Percentiles rank a stretch among this genome's conserved stretches.
These are phyloP conservation scores for Thelephora terrestris DNA, from an alignment of 1,284 basidiomycete genomes.

Conservation along the genomic window DNA sequence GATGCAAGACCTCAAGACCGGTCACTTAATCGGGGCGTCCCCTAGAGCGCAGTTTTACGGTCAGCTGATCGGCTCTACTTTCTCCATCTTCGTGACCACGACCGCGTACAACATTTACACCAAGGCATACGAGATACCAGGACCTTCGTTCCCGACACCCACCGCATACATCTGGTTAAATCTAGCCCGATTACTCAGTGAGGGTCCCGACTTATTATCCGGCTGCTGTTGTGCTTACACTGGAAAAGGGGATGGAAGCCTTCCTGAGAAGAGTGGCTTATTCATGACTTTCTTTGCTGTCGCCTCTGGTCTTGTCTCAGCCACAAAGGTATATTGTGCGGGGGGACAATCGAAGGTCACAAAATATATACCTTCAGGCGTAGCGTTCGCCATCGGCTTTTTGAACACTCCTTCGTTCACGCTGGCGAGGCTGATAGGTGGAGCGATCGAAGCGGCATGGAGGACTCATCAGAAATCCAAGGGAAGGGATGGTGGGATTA, in stretches of 20 bases:
- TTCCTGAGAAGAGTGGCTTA: conserved; percentile 66
- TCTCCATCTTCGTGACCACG: conserved; percentile 84
- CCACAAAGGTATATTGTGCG: conserved; percentile 54
- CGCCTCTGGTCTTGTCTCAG: conserved; percentile 59
- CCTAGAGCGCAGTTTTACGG: conserved; percentile 84
- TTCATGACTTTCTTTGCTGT: conserved; percentile 79
- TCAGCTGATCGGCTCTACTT: conserved; percentile 78
- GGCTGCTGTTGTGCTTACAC: conserved; percentile 7
- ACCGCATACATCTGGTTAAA: conserved; percentile 90
- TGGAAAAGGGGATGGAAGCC: conserved; percentile 59
- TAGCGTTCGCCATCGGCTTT: conserved; percentile 85
- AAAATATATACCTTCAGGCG: conserved; percentile 81
- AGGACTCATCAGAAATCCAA: conserved; percentile 31
- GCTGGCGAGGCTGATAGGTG: conserved; percentile 84
- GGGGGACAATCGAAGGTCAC: conserved; percentile 38
- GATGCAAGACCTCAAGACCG: conserved; percentile 98
- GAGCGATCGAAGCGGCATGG: conserved; percentile 68
- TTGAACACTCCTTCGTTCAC: conserved; percentile 95
- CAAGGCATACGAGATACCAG: conserved; percentile 76
- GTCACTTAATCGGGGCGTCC: conserved; percentile 80
- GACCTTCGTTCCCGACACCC: conserved; percentile 88
- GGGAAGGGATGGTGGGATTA: conserved; percentile 46
- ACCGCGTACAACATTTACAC: conserved; percentile 86
- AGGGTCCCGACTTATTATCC: conserved; percentile 19
- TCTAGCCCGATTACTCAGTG: conserved; percentile 81